These are phyloP conservation scores for Anastatica hierochuntica DNA, from an alignment of 345 rosid species.

Conservation along the genomic window DNA sequence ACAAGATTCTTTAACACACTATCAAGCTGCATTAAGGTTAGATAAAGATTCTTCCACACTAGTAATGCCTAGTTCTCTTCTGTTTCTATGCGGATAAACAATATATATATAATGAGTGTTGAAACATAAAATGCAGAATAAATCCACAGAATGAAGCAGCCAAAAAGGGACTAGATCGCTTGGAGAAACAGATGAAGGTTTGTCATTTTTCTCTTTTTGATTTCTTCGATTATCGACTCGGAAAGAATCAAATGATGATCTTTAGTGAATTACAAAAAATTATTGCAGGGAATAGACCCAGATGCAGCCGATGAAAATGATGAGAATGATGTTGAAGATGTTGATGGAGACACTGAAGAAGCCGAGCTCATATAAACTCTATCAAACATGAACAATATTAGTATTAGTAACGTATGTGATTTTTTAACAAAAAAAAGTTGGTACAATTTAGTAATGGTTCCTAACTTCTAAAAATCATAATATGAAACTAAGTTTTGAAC, in stretches of 20 bases:
- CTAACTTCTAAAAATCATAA: too few species aligned
- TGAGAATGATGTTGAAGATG: slow-evolving; percentile 92
- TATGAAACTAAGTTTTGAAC: too few species aligned
- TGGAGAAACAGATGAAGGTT: slow-evolving; percentile 99
- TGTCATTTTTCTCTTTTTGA: background rate
- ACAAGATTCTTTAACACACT: slow-evolving; percentile 80
- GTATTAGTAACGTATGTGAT: too few species aligned
- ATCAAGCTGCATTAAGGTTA: slow-evolving; percentile 85
- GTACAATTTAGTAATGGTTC: too few species aligned
- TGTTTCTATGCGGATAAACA: background rate
- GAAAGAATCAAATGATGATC: background rate
- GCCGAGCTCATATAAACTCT: slow-evolving; percentile 54
- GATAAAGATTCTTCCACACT: background rate
- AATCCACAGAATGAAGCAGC: slow-evolving; percentile 87
- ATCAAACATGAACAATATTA: background rate
- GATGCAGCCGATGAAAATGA: slow-evolving; percentile 97
- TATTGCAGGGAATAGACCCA: slow-evolving; percentile 95
- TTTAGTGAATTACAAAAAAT: too few species aligned
- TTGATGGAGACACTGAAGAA: slow-evolving; percentile 89
- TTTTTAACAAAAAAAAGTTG: too few species aligned
- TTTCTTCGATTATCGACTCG: background rate
- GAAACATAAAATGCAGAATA: slow-evolving; percentile 44
- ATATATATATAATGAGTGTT: background rate
- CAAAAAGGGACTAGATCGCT: slow-evolving; percentile 85
- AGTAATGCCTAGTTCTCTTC: background rate